Evolutionary conservation across 352 stramenopile genomes (phyloP).

Genomic region (Globisporangium sylvaticum): DNA sequence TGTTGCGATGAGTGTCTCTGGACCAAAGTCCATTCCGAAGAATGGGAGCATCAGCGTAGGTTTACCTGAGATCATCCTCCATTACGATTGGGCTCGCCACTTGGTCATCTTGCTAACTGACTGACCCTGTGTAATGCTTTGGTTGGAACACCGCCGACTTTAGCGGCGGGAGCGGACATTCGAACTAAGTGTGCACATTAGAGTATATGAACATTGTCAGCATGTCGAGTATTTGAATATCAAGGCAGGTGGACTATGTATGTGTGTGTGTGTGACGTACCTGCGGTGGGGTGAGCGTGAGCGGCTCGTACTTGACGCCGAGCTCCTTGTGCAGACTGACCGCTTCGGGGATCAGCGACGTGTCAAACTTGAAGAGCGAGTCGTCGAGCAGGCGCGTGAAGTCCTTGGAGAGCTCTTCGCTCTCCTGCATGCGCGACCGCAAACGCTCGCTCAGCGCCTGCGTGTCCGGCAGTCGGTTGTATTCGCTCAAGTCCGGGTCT

Average conservation of each 20-base stretch:
- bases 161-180: conserved; percentile 91
- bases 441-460: conserved; percentile 90
- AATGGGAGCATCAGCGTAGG: conserved; percentile 31
- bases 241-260: too few relatives aligned
- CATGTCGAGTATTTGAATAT: not conserved
- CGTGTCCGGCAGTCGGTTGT: conserved; percentile 91
- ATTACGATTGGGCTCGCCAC: too few relatives aligned
- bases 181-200: conserved; percentile 59
- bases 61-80: not conserved
- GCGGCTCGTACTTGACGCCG: conserved; percentile 93
- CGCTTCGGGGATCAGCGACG: conserved; percentile 92
- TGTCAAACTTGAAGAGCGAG: conserved; percentile 93
- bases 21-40: conserved; percentile 32
- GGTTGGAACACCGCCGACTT: conserved; percentile 89
- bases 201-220: not conserved
- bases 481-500: conserved; percentile 87
- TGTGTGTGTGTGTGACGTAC: conserved; percentile 14
- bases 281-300: conserved; percentile 92
- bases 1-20: conserved; percentile 60
- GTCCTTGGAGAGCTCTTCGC: conserved; percentile 92
- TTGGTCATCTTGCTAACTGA: not conserved
- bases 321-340: conserved; percentile 91
- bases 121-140: not conserved
- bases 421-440: conserved; percentile 94
- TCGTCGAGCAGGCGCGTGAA: conserved; percentile 94